These are phyloP conservation scores for Theileria parva DNA, from an alignment of 169 alveolate species.

Conservation along the genomic window DNA sequence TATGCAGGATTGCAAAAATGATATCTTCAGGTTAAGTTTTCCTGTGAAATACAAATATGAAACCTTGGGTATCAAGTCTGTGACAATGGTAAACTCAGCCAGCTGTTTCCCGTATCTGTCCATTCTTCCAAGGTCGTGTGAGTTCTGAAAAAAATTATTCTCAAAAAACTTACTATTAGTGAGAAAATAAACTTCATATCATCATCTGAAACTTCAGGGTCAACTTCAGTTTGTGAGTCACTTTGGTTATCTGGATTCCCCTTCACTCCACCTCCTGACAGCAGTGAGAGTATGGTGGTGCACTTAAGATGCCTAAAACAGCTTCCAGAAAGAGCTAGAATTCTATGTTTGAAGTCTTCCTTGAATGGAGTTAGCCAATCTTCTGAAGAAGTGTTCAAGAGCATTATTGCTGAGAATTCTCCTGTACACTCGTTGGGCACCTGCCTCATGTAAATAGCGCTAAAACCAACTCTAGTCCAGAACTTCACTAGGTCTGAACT, in stretches of 20 bases:
- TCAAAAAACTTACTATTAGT: slow-evolving; percentile 8
- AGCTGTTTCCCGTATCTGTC: slow-evolving; percentile 63
- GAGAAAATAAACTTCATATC: background rate
- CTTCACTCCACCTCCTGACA: slow-evolving; percentile 28
- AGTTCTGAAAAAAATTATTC: slow-evolving; percentile 8
- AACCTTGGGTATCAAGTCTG: slow-evolving; percentile 61
- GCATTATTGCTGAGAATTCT: slow-evolving; percentile 76
- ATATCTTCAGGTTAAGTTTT: slow-evolving; percentile 34
- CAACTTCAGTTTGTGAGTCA: background rate
- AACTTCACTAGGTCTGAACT: slow-evolving; percentile 89
- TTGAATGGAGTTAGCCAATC: slow-evolving; percentile 43
- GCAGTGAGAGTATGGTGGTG: slow-evolving; percentile 42
- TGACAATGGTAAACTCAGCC: slow-evolving; percentile 61
- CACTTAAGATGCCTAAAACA: slow-evolving; percentile 61
- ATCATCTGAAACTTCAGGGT: background rate
- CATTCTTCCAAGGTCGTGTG: slow-evolving; percentile 59
- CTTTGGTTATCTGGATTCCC: background rate
- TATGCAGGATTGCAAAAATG: slow-evolving; percentile 57
- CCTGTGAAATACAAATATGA: slow-evolving; percentile 50
- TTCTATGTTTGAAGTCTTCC: slow-evolving; percentile 43
- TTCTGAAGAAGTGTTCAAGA: slow-evolving; percentile 8
- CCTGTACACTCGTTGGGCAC: slow-evolving; percentile 96
- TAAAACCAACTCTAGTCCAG: slow-evolving; percentile 91
- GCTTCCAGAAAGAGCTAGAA: slow-evolving; percentile 51
- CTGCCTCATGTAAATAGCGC: slow-evolving; percentile 92